Evolutionary conservation across 1,139 yeast species (phyloP).

Genomic region (Trichomonascaceae sp.): DNA sequence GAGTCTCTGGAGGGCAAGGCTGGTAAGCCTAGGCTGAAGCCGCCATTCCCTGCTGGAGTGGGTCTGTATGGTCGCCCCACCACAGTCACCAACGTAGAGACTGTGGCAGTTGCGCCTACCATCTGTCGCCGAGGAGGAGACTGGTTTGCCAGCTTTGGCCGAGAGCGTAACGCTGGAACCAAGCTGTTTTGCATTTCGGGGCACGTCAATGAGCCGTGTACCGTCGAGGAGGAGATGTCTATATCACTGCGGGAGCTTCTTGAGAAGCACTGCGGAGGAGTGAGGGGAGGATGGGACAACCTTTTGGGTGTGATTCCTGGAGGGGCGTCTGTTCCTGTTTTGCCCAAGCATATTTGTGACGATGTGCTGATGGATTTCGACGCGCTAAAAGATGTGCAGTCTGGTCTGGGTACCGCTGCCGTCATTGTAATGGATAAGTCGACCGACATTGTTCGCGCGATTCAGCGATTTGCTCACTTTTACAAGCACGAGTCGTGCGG

Average conservation of each 20-base stretch:
- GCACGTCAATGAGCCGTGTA: conserved; percentile 82
- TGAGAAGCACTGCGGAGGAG: conserved; percentile 83
- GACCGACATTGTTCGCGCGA: conserved; percentile 72
- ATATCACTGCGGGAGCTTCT: conserved; percentile 68
- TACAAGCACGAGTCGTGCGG: conserved; percentile 90
- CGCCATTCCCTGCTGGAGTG: conserved; percentile 90
- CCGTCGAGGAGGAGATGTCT: conserved; percentile 89
- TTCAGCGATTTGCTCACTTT: conserved; percentile 69
- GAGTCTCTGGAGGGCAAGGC: conserved; percentile 86
- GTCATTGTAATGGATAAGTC: conserved; percentile 81
- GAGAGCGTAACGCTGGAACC: conserved; percentile 73
- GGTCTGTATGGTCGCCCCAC: conserved; percentile 85
- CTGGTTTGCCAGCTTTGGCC: conserved; percentile 73
- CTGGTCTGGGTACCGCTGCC: conserved; percentile 86
- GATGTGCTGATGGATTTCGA: conserved; percentile 74
- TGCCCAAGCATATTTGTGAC: conserved; percentile 55
- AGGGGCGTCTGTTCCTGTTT: conserved; percentile 73
- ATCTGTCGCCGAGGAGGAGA: conserved; percentile 79
- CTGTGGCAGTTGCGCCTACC: conserved; percentile 80
- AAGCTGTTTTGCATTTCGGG: conserved; percentile 79
- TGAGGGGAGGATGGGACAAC: conserved; percentile 86
- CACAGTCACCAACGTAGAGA: conserved; percentile 81
- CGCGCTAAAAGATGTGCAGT: conserved; percentile 69
- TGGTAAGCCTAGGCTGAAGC: conserved; percentile 85
- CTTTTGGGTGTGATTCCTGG: conserved; percentile 79